Evolutionary conservation across 768 basidiomycete genomes (phyloP), one percentile per base, ranked within the genome.

Genomic region (Boletus vermiculosoides): DNA sequence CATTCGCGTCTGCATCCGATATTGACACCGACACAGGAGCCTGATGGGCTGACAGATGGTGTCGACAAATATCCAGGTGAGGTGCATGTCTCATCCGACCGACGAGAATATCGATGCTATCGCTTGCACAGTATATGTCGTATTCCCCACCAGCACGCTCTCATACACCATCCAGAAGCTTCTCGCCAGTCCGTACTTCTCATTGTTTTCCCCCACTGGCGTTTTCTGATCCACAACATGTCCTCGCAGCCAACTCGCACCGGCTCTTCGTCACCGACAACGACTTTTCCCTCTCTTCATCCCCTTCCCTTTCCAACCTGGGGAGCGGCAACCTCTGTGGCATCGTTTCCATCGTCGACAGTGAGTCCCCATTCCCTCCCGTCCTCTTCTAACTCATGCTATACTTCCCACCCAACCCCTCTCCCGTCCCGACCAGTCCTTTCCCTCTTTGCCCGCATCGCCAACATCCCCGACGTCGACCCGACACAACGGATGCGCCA

Each of bases 331-430:
- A 80, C 42, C 76, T 89, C 8, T 84, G 79, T 9, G 91, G 91
- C 15, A 80, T 93, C n/a, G 86, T 92, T 11, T 92, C 91, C 15
- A 80, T 88, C 56, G 88, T 90, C 23, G 91, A 93, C 66, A 84
- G 91, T 92, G 64, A 57, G 84, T 76, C 5, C n/a, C 15, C 15
- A 36, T 45, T 4, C 30, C 31, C 11, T 30, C 36, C 7, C 36
- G 13, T 34, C 23, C 47, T 16, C 23, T n/a, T 23, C 41, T 55
- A 28, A 51, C 30, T n/a, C 50, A 28, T 34, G 23, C 37, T 25
- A 40, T 22, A 57, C n/a, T 45, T 10, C 20, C 12, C 12, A 1
- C 16, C 33, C 31, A 23, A 44, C n/a, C 46, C 30, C 13, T 8
- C 18, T n/a, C 13, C 25, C 15, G 31, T 40, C 44, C 50, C 50